Percentiles rank a stretch among this genome's conserved stretches.
phyloP scores from a whole-genome alignment of 2,329 filamentous ascomycete genomes.

The Scytalidium sp. region DNA sequence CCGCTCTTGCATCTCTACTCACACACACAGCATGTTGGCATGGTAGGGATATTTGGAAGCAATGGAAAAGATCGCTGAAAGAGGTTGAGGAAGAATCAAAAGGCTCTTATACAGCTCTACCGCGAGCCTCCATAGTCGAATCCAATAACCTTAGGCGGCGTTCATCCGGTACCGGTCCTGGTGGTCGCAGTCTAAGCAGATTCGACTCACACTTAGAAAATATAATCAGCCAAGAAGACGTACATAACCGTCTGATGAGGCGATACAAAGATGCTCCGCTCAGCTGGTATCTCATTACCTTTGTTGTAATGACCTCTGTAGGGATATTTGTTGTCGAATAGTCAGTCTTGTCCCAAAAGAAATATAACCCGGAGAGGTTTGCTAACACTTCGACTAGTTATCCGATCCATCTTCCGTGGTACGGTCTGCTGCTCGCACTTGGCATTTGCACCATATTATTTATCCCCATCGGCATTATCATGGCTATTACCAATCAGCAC shows the following conservation, averaged over 20 bases:
- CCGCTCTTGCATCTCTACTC: conserved; percentile 73
- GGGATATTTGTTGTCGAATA: conserved; percentile 85
- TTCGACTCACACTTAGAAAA: conserved; percentile 43
- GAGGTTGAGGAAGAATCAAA: conserved; percentile 55
- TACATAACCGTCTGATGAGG: conserved; percentile 81
- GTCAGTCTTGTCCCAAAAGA: conserved; percentile 43
- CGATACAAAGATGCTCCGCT: conserved; percentile 79
- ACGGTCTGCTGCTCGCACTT: conserved; percentile 76
- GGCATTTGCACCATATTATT: conserved; percentile 78
- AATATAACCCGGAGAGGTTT: neutral
- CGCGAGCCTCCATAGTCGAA: conserved; percentile 4
- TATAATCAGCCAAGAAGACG: conserved; percentile 70
- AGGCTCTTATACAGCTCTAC: conserved; percentile 50
- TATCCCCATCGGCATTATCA: conserved; percentile 88
- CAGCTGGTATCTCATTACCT: conserved; percentile 76
- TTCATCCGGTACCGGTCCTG: conserved; percentile 7
- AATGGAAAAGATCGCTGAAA: conserved; percentile 67
- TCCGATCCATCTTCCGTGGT: conserved; percentile 81
- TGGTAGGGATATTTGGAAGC: conserved; percentile 75
- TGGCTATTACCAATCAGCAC: conserved; percentile 89
- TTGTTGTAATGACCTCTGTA: conserved; percentile 71
- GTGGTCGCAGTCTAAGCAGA: conserved; percentile 13
- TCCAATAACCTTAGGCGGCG: neutral
- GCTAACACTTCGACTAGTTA: conserved; percentile 49
- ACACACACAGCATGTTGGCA: conserved; percentile 85